phyloP scores from a whole-genome alignment of 2,329 filamentous ascomycete genomes.

The Pyrenochaeta sp. region DNA sequence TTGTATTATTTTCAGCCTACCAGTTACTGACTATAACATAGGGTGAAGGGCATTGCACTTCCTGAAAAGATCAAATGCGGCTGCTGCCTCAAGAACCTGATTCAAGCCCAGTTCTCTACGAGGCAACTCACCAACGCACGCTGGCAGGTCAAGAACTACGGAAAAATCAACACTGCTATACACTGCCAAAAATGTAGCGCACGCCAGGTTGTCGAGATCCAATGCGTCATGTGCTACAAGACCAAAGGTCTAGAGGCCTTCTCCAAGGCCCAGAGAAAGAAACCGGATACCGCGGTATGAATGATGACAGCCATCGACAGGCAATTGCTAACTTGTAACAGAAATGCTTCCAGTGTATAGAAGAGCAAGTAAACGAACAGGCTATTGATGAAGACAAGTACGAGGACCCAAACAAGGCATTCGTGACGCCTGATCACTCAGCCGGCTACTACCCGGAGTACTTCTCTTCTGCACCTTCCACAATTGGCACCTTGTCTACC shows the following conservation, averaged over 20 bases:
- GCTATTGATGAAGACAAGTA: conserved; percentile 41
- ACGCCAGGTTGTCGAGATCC: conserved; percentile 55
- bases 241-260: conserved; percentile 60
- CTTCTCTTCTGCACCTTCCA: conserved; percentile 18
- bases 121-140: conserved; percentile 54
- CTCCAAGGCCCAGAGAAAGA: conserved; percentile 58
- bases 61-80: conserved; percentile 54
- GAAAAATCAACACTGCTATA: conserved; percentile 32
- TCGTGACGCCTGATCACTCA: conserved; percentile 24
- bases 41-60: conserved; percentile 17
- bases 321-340: no score
- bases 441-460: conserved; percentile 29
- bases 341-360: conserved; percentile 44
- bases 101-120: conserved; percentile 54
- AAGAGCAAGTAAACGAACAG: conserved; percentile 29
- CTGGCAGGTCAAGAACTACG: conserved; percentile 18
- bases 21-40: no score
- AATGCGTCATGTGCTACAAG: conserved; percentile 58
- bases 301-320: no score
- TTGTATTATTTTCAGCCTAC: no score
- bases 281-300: conserved; percentile 57
- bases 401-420: conserved; percentile 34
- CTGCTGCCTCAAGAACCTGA: conserved; percentile 55
- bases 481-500: conserved; percentile 22
- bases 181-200: conserved; percentile 58